A percentile compares a stretch with the other conserved stretches of the same genome.
These are phyloP conservation scores for Aspergillus haitiensis DNA, from an alignment of 495 filamentous ascomycete genomes.

Conservation along the genomic window DNA sequence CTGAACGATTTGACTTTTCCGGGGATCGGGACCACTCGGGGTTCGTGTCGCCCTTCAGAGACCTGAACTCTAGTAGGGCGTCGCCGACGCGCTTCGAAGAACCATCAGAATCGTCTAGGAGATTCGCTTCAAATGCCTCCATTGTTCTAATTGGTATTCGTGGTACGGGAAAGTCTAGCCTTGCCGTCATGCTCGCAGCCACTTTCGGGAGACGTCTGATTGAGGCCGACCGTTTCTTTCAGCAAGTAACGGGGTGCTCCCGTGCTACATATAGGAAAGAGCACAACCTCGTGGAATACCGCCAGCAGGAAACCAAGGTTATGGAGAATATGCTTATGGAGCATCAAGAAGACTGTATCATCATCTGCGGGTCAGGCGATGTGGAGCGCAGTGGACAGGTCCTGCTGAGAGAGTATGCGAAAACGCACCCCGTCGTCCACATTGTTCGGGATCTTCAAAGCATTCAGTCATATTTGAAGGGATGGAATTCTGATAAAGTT, in stretches of 20 bases:
- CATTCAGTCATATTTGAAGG: conserved; percentile 60
- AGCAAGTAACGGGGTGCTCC: conserved; percentile 62
- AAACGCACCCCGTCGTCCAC: conserved; percentile 69
- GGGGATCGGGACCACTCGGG: conserved; percentile 29
- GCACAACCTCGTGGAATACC: conserved; percentile 61
- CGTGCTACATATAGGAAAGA: conserved; percentile 59
- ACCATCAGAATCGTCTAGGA: conserved; percentile 31
- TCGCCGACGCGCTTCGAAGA: conserved; percentile 38
- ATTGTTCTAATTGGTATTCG: conserved; percentile 74
- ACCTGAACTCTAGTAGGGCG: conserved; percentile 33
- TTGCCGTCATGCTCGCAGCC: conserved; percentile 76
- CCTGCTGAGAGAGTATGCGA: conserved; percentile 48
- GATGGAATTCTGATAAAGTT: conserved; percentile 55
- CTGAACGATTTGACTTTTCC: conserved; percentile 28
- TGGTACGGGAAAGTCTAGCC: conserved; percentile 73
- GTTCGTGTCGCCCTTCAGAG: conserved; percentile 28
- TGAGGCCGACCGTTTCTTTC: conserved; percentile 70
- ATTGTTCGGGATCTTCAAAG: conserved; percentile 66
- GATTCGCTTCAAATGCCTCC: conserved; percentile 62
- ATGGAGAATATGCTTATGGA: conserved; percentile 62
- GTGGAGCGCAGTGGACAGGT: conserved; percentile 46
- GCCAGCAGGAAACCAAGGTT: conserved; percentile 59
- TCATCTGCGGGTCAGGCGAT: conserved; percentile 64
- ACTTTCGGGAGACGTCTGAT: conserved; percentile 68
- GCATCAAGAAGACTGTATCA: conserved; percentile 65